Conservation (phyloP, 768 basidiomycete species). For the Exsudoporus frostii region DNA sequence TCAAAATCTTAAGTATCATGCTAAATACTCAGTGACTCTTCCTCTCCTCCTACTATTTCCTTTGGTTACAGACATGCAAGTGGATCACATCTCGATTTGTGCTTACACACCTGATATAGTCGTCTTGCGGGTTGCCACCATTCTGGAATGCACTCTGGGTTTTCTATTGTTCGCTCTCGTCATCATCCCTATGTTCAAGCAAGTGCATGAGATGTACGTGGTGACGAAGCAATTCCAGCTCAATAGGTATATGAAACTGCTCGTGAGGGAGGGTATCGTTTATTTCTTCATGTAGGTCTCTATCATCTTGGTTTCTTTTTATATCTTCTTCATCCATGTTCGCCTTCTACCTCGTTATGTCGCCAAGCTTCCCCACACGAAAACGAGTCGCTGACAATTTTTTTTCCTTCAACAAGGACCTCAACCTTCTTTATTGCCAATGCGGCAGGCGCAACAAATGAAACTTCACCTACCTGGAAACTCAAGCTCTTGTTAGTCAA, state of each 20-base stretch:
- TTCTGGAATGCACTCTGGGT: neutral
- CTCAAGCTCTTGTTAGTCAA: neutral
- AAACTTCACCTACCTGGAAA: neutral
- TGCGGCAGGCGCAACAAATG: neutral
- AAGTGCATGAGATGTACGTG: neutral
- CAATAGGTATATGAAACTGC: neutral
- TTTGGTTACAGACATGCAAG: neutral
- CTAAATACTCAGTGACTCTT: neutral
- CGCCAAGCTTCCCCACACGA: too few species aligned
- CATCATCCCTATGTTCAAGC: neutral
- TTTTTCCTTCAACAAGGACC: neutral
- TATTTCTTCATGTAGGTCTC: slow-evolving; percentile 2
- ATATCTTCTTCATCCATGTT: neutral
- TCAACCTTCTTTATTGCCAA: neutral
- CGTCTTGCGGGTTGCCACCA: too few species aligned
- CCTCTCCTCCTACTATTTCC: neutral
- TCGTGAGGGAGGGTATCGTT: neutral
- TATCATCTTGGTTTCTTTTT: neutral
- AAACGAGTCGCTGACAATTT: too few species aligned
- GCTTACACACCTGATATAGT: neutral
- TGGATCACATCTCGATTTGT: neutral
- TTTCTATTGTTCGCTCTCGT: neutral
- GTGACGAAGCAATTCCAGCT: neutral
- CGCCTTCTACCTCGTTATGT: neutral
- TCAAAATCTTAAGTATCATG: neutral